Base-by-base conservation (phyloP, 805 yeast genomes). In the Starmera quercuum region DNA sequence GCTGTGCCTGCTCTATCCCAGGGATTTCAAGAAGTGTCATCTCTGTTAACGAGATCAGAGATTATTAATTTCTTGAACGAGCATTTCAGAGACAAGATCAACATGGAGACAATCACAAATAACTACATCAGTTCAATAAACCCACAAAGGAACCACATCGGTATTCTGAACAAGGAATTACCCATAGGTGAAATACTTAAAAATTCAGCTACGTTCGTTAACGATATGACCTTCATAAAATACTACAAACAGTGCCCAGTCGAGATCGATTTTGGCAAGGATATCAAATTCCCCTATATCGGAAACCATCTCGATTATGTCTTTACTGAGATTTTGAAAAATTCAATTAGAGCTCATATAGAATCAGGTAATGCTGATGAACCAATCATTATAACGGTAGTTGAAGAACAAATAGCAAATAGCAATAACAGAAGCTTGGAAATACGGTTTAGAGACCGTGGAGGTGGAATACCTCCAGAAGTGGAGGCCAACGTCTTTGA, bases 221-320 rank as follows among this genome's bases (percentile, higher is more conserved):
- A 82, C 41, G 96, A 85, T 47, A 74, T 90, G 59, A 78, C 92
- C 29, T 68, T 78, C 32, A 63, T 90, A 55, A 86, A 87, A 56
- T 90, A 85, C 48, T 95, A 90, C 47, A 80, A 77, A 45, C 63
- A 72, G 10, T 82, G 88, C 3, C 68, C 72, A 2, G 54, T 86
- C 15, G 51, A 59, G 17, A 68, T 87, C 19, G 78, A 80, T 30
- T 59, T 59, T 35, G 75, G 77, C n/a, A 61, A 60, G 22, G 71
- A 74, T 17, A 63, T 83, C 12, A 59, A 61, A 17, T 75, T 88
- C 52, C 90, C 96, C 0, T 90, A 86, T 54, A 81, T 90, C 29
- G 85, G 92, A 15, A 78, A 80, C 29, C 95, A 88, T 53, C 57
- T 92, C 33, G 96, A 90, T 53, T 90, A 92, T 51, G 76, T 90